Conservation (phyloP, 2,329 filamentous ascomycete genomes). For the Exserohilum rostratum region DNA sequence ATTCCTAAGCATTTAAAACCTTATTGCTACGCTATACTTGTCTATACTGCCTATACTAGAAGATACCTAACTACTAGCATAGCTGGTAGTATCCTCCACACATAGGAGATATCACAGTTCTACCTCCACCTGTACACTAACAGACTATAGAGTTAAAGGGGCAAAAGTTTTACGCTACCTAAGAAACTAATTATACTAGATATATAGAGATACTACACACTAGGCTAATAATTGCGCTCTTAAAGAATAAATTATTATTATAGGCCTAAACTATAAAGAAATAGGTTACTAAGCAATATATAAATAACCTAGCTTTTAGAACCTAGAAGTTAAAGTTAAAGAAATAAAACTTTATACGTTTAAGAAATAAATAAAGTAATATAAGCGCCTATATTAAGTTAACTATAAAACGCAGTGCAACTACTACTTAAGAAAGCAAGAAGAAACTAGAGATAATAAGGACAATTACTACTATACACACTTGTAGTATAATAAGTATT, state of each 20-base stretch:
- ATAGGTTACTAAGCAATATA: neutral
- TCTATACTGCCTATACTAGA: no score
- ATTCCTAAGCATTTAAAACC: no score
- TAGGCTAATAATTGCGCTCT: neutral
- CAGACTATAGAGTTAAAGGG: neutral
- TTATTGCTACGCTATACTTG: no score
- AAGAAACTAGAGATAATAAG: no score
- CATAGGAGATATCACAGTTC: no score
- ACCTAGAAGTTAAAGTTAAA: neutral
- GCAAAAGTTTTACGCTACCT: neutral
- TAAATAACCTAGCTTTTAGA: neutral
- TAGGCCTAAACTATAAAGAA: neutral
- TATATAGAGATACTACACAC: neutral
- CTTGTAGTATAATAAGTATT: no score
- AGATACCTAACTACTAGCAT: no score
- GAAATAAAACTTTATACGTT: neutral
- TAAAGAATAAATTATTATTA: neutral
- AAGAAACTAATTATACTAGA: neutral
- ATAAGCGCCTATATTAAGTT: neutral
- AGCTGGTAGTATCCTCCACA: no score
- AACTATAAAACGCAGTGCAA: neutral
- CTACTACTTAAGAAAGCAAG: no score
- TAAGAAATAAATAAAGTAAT: neutral
- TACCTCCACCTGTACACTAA: no score
- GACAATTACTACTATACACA: no score